Conservation (phyloP, 768 basidiomycete genomes). For the Tulasnella sp. region DNA sequence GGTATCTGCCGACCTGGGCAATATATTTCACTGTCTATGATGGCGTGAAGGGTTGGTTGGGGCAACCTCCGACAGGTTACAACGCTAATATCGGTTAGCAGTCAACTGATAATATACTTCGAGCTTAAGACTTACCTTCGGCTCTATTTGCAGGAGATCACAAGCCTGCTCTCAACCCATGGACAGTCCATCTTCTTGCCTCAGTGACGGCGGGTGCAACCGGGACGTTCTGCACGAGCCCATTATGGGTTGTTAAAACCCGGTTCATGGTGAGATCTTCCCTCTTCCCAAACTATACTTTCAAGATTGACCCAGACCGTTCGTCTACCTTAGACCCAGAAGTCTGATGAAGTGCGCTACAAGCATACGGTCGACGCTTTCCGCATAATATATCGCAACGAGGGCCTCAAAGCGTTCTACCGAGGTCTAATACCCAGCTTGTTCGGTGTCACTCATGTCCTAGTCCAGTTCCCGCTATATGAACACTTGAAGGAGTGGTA, state of each 20-base stretch:
- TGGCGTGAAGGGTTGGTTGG: constrained; percentile 81
- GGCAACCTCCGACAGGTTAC: constrained; percentile 55
- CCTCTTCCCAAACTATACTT: not conserved
- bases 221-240: constrained; percentile 92
- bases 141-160: not conserved
- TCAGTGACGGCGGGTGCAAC: constrained; percentile 94
- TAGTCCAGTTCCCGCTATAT: constrained; percentile 96
- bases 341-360: constrained; percentile 71
- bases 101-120: not conserved
- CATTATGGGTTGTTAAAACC: constrained; percentile 98
- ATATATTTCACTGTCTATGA: constrained; percentile 99
- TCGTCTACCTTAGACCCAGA: constrained; percentile 63
- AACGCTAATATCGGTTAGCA: not conserved
- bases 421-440: constrained; percentile 90
- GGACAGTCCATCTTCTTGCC: constrained; percentile 85
- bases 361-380: constrained; percentile 89
- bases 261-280: constrained; percentile 80
- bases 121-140: not conserved
- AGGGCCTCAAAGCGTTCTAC: constrained; percentile 88
- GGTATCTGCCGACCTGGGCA: constrained; percentile 98
- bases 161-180: constrained; percentile 40
- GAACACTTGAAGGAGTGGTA: constrained; percentile 85
- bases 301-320: not conserved
- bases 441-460: constrained; percentile 90
- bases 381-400: constrained; percentile 79